A percentile compares a stretch with the other conserved stretches of the same genome.
These are phyloP conservation scores for Claviceps citrina DNA, from an alignment of 2,329 filamentous ascomycete genomes.

Conservation along the genomic window DNA sequence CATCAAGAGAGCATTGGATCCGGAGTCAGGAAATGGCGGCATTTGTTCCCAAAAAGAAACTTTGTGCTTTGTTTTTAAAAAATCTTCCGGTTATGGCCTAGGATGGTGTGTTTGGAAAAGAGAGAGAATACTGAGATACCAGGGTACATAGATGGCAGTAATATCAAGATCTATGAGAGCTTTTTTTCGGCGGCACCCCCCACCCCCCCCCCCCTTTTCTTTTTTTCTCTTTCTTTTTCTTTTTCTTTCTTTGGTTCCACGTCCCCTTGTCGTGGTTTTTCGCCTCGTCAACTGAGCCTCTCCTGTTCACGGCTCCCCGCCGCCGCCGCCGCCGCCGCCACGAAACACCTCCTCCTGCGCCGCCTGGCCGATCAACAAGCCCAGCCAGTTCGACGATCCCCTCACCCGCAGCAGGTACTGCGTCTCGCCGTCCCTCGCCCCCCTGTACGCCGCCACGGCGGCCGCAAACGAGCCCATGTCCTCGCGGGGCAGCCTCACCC, in stretches of 20 bases:
- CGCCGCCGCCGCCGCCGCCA: too few relatives aligned
- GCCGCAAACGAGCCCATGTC: slow-evolving; percentile 47
- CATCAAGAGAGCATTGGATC: slow-evolving; percentile 5
- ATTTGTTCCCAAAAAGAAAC: slow-evolving; percentile 1
- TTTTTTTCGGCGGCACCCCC: neutral
- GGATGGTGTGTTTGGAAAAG: neutral
- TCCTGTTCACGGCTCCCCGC: too few relatives aligned
- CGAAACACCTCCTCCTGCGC: slow-evolving; percentile 28
- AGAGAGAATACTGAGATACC: neutral
- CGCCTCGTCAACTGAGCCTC: too few relatives aligned
- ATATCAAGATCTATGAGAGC: slow-evolving; percentile 3
- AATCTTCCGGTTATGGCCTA: slow-evolving; percentile 1
- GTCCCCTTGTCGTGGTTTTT: slow-evolving; percentile 8
- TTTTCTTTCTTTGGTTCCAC: slow-evolving; percentile 12
- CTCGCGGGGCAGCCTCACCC: slow-evolving; percentile 48
- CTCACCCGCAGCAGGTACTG: slow-evolving; percentile 38
- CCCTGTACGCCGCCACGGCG: slow-evolving; percentile 50
- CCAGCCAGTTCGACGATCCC: slow-evolving; percentile 49
- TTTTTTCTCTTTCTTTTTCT: slow-evolving; percentile 12
- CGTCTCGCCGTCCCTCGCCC: slow-evolving; percentile 25
- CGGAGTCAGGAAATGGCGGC: slow-evolving; percentile 6
- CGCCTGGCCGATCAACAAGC: slow-evolving; percentile 37
- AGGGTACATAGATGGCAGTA: slow-evolving; percentile 9
- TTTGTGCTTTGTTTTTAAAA: neutral
- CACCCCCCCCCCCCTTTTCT: slow-evolving; percentile 5